Base-by-base conservation (phyloP, 805 yeast species). In the Ogataea salicorniae region DNA sequence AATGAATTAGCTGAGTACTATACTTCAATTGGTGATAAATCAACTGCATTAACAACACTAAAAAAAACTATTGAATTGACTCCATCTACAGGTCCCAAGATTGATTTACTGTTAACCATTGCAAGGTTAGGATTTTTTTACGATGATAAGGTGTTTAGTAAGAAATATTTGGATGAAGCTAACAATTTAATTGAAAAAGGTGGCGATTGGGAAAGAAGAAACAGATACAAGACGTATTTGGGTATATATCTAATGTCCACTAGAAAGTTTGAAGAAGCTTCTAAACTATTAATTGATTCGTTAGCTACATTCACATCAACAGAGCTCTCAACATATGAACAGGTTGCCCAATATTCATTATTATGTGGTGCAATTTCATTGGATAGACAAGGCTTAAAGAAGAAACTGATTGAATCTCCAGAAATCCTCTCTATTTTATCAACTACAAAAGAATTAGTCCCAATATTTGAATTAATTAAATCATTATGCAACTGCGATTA, bases 171-270 rank as follows among this genome's bases (percentile, higher is more conserved):
- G 54, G 92, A 84, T 46, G 82, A 82, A 56, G 81, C 84, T 17
- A 81, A 85, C 61, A 61, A 71, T 22, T 76, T 88, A 64, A 89
- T 94, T 60, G 98, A 92, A 60, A 87, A 89, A 61, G 99, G 98
- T 47, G 99, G 99, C 52, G 99, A 94, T 67, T 94, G 99, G 99
- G 99, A 94, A 70, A 87, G 99, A 68, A 83, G 96, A 61, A 94
- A 94, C 71, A 74, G 97, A 57, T 89, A 80, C 74, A 94, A 94
- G 72, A 87, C 97, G 6, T 94, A 94, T 68, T 70, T 79, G 49
- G 99, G 99, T 20, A 75, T 94, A 42, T 87, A 88, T 64, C 71
- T 79, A 35, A 71, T 94, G 77, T 84, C 96, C 7, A 83, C 91
- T 29, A 81, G 99, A 61, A 82, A 88, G 58, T 94, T 94, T 61